A percentile compares a stretch with the other conserved stretches of the same genome.
Evolutionary conservation across 768 basidiomycete genomes (phyloP).

Genomic region (Tulasnella sp.): DNA sequence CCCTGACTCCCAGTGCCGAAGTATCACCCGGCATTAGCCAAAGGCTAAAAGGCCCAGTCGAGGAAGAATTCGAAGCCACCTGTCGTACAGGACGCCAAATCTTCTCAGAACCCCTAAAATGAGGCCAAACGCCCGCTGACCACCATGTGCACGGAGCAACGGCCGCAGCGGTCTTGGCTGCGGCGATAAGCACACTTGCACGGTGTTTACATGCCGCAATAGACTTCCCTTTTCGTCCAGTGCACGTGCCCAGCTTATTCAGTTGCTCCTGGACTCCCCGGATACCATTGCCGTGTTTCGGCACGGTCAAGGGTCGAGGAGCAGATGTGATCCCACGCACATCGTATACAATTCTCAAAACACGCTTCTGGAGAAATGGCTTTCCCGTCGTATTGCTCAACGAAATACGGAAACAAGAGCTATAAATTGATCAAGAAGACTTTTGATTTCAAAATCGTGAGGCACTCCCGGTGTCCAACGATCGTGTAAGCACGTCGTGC

Average conservation of each 20-base stretch:
- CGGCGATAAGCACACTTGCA: background rate
- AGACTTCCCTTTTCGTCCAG: no score
- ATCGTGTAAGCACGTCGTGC: background rate
- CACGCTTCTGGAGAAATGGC: background rate
- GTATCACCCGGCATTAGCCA: no score
- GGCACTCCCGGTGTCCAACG: background rate
- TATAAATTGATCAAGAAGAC: background rate
- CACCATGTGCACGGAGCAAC: background rate
- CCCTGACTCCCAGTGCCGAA: no score
- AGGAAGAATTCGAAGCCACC: background rate
- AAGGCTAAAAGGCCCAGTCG: background rate
- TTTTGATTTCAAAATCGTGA: background rate
- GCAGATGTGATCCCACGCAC: no score
- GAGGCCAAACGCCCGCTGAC: background rate
- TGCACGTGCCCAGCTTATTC: no score
- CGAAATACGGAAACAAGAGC: background rate
- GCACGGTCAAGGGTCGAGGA: no score
- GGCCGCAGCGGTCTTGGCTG: background rate
- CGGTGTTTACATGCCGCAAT: background rate
- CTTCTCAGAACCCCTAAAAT: background rate
- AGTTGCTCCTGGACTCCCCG: no score
- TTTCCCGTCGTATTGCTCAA: background rate
- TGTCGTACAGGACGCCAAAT: background rate
- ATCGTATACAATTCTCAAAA: no score
- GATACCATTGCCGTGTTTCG: no score